These are phyloP conservation scores for Salvia miltiorrhiza DNA, from an alignment of 257 asterid genomes.

Conservation along the genomic window DNA sequence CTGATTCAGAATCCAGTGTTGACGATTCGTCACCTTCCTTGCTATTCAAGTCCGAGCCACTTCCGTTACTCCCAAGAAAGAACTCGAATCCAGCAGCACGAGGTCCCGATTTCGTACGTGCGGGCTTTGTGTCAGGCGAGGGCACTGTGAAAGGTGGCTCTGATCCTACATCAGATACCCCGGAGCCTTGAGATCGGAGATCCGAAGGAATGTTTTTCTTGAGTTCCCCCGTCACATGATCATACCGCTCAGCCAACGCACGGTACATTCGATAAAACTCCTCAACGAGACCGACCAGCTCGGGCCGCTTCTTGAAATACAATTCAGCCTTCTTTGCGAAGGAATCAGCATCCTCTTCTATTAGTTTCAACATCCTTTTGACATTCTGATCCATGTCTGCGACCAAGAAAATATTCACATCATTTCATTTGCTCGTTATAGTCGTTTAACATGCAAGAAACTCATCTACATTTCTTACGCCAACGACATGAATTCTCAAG, in stretches of 20 bases:
- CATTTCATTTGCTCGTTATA: constrained; percentile 22
- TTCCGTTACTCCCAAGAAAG: constrained; percentile 57
- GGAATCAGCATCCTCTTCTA: constrained; percentile 80
- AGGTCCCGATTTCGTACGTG: constrained; percentile 57
- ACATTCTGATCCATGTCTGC: constrained; percentile 73
- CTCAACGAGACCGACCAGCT: constrained; percentile 57
- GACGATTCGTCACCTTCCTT: constrained; percentile 82
- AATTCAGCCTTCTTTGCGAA: constrained; percentile 74
- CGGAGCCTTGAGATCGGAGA: constrained; percentile 89
- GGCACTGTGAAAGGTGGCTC: constrained; percentile 54
- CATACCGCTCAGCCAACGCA: constrained; percentile 66
- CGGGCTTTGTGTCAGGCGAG: constrained; percentile 44
- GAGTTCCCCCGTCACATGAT: constrained; percentile 64
- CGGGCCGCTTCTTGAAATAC: constrained; percentile 71
- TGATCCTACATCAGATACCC: constrained; percentile 66
- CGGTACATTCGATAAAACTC: constrained; percentile 63
- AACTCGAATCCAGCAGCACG: constrained; percentile 87
- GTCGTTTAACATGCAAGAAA: background rate
- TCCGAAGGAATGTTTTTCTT: constrained; percentile 63
- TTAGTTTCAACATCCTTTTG: constrained; percentile 62
- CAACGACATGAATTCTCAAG: background rate
- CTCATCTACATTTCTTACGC: background rate
- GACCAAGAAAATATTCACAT: constrained; percentile 28
- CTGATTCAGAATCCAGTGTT: constrained; percentile 72
- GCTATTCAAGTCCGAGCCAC: constrained; percentile 48